Conservation (phyloP, 1,284 basidiomycete species). For the Cutaneotrichosporon sp. region DNA sequence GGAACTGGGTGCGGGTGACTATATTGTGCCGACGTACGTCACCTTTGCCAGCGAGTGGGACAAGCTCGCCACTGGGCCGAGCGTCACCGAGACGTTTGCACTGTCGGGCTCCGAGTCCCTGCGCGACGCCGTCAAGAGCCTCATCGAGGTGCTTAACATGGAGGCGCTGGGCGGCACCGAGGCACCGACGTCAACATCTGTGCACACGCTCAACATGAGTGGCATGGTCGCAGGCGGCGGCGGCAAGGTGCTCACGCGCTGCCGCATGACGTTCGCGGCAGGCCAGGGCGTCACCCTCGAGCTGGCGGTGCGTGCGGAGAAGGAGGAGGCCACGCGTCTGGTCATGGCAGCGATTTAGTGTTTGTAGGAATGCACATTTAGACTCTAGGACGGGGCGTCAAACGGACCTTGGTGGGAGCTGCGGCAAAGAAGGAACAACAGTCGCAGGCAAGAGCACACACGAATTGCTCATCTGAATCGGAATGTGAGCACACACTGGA, state of each 20-base stretch:
- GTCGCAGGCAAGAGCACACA: no score
- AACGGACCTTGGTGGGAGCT: neutral
- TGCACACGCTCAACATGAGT: constrained; percentile 92
- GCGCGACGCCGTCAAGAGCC: constrained; percentile 45
- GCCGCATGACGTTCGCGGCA: constrained; percentile 90
- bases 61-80: constrained; percentile 70
- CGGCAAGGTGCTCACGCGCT: constrained; percentile 88
- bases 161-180: constrained; percentile 90
- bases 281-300: constrained; percentile 95
- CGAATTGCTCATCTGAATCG: no score
- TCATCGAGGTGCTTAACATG: constrained; percentile 78
- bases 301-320: constrained; percentile 87
- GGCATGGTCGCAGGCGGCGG: constrained; percentile 85
- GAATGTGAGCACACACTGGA: neutral
- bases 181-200: constrained; percentile 71
- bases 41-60: constrained; percentile 96
- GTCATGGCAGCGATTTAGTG: constrained; percentile 83
- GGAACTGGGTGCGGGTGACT: constrained; percentile 85
- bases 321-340: constrained; percentile 77
- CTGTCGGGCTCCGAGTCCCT: constrained; percentile 89
- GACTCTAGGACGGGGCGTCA: neutral
- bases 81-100: constrained; percentile 88
- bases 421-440: neutral
- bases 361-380: constrained; percentile 14
- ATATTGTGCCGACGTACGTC: constrained; percentile 87